A percentile compares a stretch with the other conserved stretches of the same genome.
phyloP scores from a whole-genome alignment of 31 red algal species.

The Bonnemaisonia californica region DNA sequence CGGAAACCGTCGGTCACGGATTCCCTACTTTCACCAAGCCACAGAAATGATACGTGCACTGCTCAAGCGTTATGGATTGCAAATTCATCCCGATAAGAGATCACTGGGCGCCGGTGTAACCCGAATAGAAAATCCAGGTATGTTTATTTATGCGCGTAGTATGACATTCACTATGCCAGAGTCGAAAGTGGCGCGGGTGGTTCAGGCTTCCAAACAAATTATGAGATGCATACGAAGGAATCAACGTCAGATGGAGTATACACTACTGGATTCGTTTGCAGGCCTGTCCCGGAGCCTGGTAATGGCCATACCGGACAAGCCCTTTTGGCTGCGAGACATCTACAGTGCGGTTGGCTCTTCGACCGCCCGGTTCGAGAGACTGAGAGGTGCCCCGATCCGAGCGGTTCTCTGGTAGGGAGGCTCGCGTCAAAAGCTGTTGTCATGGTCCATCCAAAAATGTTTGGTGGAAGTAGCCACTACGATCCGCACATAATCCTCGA shows the following conservation, averaged over 20 bases:
- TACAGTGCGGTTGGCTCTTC: not conserved
- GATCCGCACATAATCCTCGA: not conserved
- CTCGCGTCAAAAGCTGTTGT: not conserved
- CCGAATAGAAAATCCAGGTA: not conserved
- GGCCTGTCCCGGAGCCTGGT: not conserved
- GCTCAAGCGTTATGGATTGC: not conserved
- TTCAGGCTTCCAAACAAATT: too few species aligned
- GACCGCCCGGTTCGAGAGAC: not conserved
- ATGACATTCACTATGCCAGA: not conserved
- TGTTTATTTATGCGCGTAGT: not conserved
- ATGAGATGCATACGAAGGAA: not conserved
- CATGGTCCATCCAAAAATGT: not conserved
- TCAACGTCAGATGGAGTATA: not conserved
- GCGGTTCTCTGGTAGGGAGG: not conserved
- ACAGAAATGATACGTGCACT: not conserved
- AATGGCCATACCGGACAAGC: not conserved
- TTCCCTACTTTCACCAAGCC: not conserved
- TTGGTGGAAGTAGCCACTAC: not conserved
- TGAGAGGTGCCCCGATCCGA: not conserved
- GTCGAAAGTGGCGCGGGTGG: not conserved
- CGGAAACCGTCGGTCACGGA: not conserved
- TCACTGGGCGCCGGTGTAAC: not conserved
- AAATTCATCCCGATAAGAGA: not conserved
- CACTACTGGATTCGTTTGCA: not conserved
- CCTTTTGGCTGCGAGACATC: not conserved